Conservation (phyloP, 2,329 filamentous ascomycete genomes). For the Epichloe coenophiala region DNA sequence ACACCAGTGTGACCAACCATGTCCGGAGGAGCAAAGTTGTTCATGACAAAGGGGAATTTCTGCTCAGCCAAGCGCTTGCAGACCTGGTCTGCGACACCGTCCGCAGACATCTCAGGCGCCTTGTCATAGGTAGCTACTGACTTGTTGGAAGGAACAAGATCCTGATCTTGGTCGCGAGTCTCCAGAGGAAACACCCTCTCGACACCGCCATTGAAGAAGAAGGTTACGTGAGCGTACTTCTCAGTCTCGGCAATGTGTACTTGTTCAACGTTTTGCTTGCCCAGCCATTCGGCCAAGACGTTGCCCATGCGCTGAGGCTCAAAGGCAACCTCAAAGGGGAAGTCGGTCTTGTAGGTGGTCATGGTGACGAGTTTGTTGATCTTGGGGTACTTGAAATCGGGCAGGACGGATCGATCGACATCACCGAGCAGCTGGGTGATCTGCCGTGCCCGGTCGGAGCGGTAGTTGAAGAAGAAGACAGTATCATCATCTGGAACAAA, state of each 20-base stretch:
- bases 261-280: slow-evolving; percentile 79
- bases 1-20: slow-evolving; percentile 99
- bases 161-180: slow-evolving; percentile 68
- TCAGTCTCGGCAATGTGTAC: slow-evolving; percentile 97
- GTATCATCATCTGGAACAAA: slow-evolving; percentile 61
- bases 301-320: slow-evolving; percentile 93
- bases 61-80: slow-evolving; percentile 73
- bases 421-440: slow-evolving; percentile 88
- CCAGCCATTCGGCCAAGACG: slow-evolving; percentile 93
- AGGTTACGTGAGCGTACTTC: slow-evolving; percentile 98
- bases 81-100: slow-evolving; percentile 78
- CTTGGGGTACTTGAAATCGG: slow-evolving; percentile 89
- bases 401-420: slow-evolving; percentile 78
- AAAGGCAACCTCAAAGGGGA: slow-evolving; percentile 84
- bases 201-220: slow-evolving; percentile 99
- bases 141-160: slow-evolving; percentile 78
- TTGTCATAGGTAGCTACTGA: slow-evolving; percentile 85
- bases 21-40: slow-evolving; percentile 98
- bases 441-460: slow-evolving; percentile 92
- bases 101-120: slow-evolving; percentile 91
- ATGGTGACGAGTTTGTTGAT: slow-evolving; percentile 79
- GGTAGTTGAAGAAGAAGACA: slow-evolving; percentile 99
- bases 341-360: slow-evolving; percentile 96
- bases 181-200: slow-evolving; percentile 93
- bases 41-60: slow-evolving; percentile 95